These are phyloP conservation scores for Aspergillus piperis DNA, from an alignment of 2,329 filamentous ascomycete species.

Conservation along the genomic window DNA sequence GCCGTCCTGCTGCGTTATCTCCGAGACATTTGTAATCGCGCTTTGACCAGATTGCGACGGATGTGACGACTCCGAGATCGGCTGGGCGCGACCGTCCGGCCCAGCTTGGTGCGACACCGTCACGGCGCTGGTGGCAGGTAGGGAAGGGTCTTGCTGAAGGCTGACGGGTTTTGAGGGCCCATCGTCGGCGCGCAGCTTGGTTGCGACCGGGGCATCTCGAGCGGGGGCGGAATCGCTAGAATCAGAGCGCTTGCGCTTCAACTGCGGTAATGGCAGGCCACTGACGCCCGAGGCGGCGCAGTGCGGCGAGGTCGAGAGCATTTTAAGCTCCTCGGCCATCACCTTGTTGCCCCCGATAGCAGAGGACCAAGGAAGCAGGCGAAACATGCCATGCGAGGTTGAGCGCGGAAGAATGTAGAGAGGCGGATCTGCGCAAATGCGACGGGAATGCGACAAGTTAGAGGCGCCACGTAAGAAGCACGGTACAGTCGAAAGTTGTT, in stretches of 20 bases:
- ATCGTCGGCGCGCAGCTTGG: constrained; percentile 36
- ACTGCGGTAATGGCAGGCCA: constrained; percentile 42
- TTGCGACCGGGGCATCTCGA: constrained; percentile 31
- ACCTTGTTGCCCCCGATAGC: constrained; percentile 49
- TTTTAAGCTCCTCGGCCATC: constrained; percentile 46
- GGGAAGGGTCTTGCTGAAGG: constrained; percentile 11
- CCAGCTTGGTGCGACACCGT: constrained; percentile 15
- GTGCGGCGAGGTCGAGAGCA: constrained; percentile 42
- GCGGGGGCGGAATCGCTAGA: constrained; percentile 45
- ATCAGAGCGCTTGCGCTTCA: constrained; percentile 61
- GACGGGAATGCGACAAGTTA: constrained; percentile 16
- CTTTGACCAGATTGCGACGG: constrained; percentile 5
- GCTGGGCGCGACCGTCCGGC: constrained; percentile 15
- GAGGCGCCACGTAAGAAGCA: constrained; percentile 3
- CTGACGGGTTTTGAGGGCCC: constrained; percentile 15
- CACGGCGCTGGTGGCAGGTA: constrained; percentile 15
- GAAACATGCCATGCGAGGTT: constrained; percentile 52
- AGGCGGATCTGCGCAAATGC: constrained; percentile 16
- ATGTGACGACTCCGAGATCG: constrained; percentile 1
- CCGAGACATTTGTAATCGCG: constrained; percentile 7
- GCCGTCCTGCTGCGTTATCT: constrained; percentile 22
- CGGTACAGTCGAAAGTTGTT: constrained; percentile 12
- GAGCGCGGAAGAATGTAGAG: constrained; percentile 17
- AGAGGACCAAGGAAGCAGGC: constrained; percentile 50
- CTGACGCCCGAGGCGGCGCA: constrained; percentile 34